A percentile compares a stretch with the other conserved stretches of the same genome.
Conservation (phyloP, 176 grass and related monocot genomes). For the Oryza coarctata region DNA sequence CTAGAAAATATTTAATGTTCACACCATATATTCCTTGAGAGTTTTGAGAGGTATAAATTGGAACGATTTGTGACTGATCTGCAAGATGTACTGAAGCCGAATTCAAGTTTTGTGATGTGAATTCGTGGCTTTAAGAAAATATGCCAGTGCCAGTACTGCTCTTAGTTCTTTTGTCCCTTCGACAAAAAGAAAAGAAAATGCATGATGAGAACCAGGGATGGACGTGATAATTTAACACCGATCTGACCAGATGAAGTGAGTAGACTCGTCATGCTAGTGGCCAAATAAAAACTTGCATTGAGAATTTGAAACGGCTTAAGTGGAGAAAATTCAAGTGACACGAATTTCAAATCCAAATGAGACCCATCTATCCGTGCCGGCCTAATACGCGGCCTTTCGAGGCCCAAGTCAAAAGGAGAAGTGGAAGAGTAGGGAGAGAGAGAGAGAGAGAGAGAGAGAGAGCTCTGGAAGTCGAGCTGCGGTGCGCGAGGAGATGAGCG, state of each 20-base stretch:
- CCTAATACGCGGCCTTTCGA: conserved; percentile 24
- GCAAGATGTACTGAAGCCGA: neutral
- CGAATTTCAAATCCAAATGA: neutral
- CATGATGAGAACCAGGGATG: too few species aligned
- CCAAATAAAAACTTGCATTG: too few species aligned
- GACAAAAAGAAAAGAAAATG: too few species aligned
- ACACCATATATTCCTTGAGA: neutral
- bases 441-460: neutral
- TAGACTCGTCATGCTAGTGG: too few species aligned
- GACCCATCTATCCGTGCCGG: neutral
- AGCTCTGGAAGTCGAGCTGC: conserved; percentile 30
- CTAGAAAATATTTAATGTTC: neutral
- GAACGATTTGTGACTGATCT: neutral
- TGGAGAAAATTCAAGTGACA: too few species aligned
- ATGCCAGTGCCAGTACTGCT: too few species aligned
- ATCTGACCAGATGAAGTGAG: too few species aligned
- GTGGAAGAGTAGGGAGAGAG: neutral
- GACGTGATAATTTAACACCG: too few species aligned
- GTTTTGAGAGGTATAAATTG: neutral
- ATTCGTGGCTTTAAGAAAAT: neutral
- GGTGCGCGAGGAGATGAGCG: conserved; percentile 57
- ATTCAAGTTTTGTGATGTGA: neutral
- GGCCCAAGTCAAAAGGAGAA: conserved; percentile 4
- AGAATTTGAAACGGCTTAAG: too few species aligned
- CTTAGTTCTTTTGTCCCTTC: too few species aligned